Conservation (phyloP, 345 rosid genomes). For the sweet orange (Citrus sinensis) region DVS_A1.0 CM039163.1:49969501-49970000, state of each 20-base stretch:
- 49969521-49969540: neutral
- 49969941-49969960: neutral
- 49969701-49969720: slow-evolving; percentile 87
- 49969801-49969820: slow-evolving; percentile 14
- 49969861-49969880: neutral
- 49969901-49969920: neutral
- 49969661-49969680: slow-evolving; percentile 78
- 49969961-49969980: neutral
- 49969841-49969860: neutral
- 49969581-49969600: too few relatives aligned
- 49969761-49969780: slow-evolving; percentile 18
- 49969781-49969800: slow-evolving; percentile 34
- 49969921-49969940: neutral
- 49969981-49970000: neutral
- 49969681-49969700: slow-evolving; percentile 79
- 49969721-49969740: slow-evolving; percentile 14
- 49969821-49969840: neutral
- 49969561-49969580: neutral
- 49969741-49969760: neutral
- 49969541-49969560: neutral
- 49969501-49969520: neutral
- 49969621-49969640: slow-evolving; percentile 11
- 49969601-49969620: neutral
- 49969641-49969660: slow-evolving; percentile 81
- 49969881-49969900: neutral